These are phyloP conservation scores for Tylopilus subfusipes DNA, from an alignment of 768 basidiomycete genomes.

Conservation along the genomic window DNA sequence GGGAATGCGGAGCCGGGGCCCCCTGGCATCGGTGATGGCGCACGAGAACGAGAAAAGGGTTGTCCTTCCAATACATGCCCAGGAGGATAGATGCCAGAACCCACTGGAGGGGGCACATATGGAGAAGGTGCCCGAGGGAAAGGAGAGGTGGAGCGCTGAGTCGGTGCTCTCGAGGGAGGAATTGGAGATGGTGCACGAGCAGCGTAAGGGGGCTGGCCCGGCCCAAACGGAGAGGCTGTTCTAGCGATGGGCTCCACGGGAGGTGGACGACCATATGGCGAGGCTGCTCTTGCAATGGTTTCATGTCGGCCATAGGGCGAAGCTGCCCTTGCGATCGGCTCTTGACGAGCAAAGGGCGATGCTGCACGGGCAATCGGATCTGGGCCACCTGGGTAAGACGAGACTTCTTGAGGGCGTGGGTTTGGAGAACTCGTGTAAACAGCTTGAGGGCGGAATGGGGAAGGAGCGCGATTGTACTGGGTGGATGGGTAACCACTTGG, in stretches of 20 bases:
- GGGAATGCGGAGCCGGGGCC: constrained; percentile 28
- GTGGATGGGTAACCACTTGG: constrained; percentile 28
- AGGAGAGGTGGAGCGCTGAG: constrained; percentile 29
- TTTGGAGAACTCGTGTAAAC: constrained; percentile 45
- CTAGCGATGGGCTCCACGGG: constrained; percentile 42
- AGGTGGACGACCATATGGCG: constrained; percentile 34
- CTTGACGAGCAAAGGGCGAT: constrained; percentile 36
- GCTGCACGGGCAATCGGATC: constrained; percentile 32
- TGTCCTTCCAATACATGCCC: constrained; percentile 58
- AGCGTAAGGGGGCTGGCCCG: constrained; percentile 22
- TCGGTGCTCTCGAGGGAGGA: constrained; percentile 20
- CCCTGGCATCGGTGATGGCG: constrained; percentile 54
- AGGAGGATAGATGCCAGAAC: constrained; percentile 45
- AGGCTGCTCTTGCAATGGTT: constrained; percentile 28
- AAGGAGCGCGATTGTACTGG: constrained; percentile 32
- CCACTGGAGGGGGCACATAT: constrained; percentile 22
- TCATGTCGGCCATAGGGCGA: constrained; percentile 35
- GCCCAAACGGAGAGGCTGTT: constrained; percentile 31
- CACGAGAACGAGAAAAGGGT: constrained; percentile 42
- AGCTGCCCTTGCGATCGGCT: constrained; percentile 28
- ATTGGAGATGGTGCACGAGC: constrained; percentile 30
- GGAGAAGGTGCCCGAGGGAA: constrained; percentile 32
- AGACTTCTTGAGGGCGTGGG: constrained; percentile 44
- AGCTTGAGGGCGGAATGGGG: constrained; percentile 32
- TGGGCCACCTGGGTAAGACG: constrained; percentile 37